Evolutionary conservation across 129 eudicot genomes (phyloP), one percentile per base, ranked within the genome.

Genomic region (Flaveria sonorensis): DNA sequence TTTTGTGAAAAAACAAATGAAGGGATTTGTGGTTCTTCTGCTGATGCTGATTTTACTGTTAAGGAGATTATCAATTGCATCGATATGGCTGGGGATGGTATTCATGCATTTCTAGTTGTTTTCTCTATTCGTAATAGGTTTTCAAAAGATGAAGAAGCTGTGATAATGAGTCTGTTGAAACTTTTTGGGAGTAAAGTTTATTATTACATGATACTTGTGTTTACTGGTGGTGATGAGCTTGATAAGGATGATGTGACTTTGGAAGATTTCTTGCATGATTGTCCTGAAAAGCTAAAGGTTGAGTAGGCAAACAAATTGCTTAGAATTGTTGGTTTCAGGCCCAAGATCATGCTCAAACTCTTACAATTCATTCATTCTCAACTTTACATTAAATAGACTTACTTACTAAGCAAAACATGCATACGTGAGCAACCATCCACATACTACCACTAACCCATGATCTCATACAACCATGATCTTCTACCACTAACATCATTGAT

Each of bases 1-100:
- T 3, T 21, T 59, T 59, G 7, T 59, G 36, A 59, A 36, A 59
- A 59, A 59, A 20, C 65, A 20, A n/a, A 46, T 20, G 79, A 89
- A 93, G 96, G 98, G 0, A 36, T 93, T 13, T 88, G 89, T 85
- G 96, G 91, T 81, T 81, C 79, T 57, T 80, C 86, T 64, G 88
- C 50, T 61, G 88, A 79, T 46, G 74, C 92, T 69, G 97, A 80
- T 43, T 28, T 28, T 28, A 28, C 32, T 28, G 32, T 28, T 28
- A 85, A 84, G 82, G 98, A 91, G 81, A 89, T 93, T 76, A 91
- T 86, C 9, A 89, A 84, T 76, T 93, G 98, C 85, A 88, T 93
- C 67, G 79, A 85, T 74, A 81, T 91, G 92, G 97, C 93, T 26
- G 88, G 85, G 76, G 92, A 91, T 81, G 98, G 98, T 19, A 84